A percentile compares a stretch with the other conserved stretches of the same genome.
Conservation (phyloP, 805 yeast genomes). For the Candida montana region DNA sequence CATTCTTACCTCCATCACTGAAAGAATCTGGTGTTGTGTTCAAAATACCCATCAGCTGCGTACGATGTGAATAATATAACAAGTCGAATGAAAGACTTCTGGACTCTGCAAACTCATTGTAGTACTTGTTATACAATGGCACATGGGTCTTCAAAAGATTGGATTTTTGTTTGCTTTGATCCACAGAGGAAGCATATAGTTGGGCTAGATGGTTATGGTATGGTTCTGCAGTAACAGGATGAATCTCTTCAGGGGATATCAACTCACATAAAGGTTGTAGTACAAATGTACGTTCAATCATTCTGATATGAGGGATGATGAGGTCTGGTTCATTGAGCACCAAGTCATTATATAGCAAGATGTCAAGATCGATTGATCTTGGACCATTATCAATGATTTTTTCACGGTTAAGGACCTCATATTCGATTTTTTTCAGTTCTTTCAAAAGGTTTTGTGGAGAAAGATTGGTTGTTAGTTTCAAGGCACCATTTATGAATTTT, state of each 20-base stretch:
- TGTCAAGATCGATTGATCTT: slow-evolving; percentile 84
- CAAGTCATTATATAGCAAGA: slow-evolving; percentile 53
- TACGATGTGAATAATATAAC: slow-evolving; percentile 37
- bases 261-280: slow-evolving; percentile 84
- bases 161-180: slow-evolving; percentile 41
- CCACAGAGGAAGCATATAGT: slow-evolving; percentile 34
- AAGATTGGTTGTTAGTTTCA: slow-evolving; percentile 56
- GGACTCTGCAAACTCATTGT: slow-evolving; percentile 11
- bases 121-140: slow-evolving; percentile 35
- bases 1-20: slow-evolving; percentile 73
- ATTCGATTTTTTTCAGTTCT: slow-evolving; percentile 72
- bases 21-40: slow-evolving; percentile 94
- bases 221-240: slow-evolving; percentile 87
- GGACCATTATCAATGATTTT: slow-evolving; percentile 90
- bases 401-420: slow-evolving; percentile 59
- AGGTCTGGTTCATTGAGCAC: slow-evolving; percentile 53
- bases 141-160: slow-evolving; percentile 43
- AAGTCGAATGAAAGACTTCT: slow-evolving; percentile 40
- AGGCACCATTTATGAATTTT: slow-evolving; percentile 78
- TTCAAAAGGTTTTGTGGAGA: slow-evolving; percentile 60
- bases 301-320: slow-evolving; percentile 78
- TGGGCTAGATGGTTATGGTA: slow-evolving; percentile 60
- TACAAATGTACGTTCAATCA: slow-evolving; percentile 89
- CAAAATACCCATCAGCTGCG: slow-evolving; percentile 80
- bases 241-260: slow-evolving; percentile 56